Conservation (phyloP, 2,329 filamentous ascomycete genomes). For the Beauveria rudraprayagi region DNA sequence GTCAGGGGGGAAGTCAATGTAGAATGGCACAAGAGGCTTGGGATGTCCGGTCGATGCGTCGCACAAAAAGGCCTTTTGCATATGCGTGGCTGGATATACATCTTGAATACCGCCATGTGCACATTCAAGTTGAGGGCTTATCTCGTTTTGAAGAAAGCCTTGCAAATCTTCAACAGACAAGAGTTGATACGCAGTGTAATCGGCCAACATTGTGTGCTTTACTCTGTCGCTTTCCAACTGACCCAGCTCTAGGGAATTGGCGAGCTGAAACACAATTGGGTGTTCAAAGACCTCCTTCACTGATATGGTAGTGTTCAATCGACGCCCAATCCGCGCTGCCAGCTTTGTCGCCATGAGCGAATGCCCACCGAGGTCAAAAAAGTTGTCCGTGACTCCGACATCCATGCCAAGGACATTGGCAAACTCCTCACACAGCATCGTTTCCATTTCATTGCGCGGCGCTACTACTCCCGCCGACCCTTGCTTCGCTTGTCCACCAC, state of each 20-base stretch:
- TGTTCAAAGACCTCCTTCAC: not conserved
- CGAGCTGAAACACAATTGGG: not conserved
- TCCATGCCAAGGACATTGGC: not conserved
- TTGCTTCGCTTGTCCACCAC: too few relatives aligned
- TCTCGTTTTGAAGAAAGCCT: not conserved
- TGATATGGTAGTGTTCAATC: not conserved
- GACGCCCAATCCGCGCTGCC: conserved; percentile 5
- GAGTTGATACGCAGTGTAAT: not conserved
- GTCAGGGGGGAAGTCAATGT: not conserved
- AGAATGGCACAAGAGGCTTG: not conserved
- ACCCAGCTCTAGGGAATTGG: too few relatives aligned
- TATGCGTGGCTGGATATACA: not conserved
- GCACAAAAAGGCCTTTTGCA: not conserved
- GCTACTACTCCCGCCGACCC: too few relatives aligned
- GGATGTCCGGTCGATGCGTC: not conserved
- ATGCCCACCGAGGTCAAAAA: conserved; percentile 13
- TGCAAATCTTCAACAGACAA: not conserved
- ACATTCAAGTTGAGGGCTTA: not conserved
- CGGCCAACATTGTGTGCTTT: not conserved
- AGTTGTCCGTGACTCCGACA: conserved; percentile 12
- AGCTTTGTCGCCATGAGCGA: conserved; percentile 3
- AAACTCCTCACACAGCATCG: too few relatives aligned
- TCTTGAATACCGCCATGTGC: not conserved
- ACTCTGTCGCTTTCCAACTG: not conserved
- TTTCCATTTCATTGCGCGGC: too few relatives aligned